These are phyloP conservation scores for Paracamarosporium sp. DNA, from an alignment of 2,329 filamentous ascomycete species.

Conservation along the genomic window DNA sequence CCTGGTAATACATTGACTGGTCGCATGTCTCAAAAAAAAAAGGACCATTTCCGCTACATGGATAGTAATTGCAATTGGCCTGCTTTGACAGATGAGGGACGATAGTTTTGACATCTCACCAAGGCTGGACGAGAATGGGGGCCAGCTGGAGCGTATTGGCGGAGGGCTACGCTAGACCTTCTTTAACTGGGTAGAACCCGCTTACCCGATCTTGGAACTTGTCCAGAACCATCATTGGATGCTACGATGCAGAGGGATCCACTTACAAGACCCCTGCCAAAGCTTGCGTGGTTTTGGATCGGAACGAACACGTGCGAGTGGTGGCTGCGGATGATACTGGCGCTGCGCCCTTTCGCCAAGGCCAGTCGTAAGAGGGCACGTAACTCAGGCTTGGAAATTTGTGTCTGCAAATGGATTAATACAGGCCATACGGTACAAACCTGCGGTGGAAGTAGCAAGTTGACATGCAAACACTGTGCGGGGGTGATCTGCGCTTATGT, in stretches of 20 bases:
- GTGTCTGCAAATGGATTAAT: too few species aligned
- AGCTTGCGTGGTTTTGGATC: neutral
- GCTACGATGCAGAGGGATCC: neutral
- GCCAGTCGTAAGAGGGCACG: neutral
- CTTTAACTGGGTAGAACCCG: neutral
- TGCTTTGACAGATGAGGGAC: too few species aligned
- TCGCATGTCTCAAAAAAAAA: too few species aligned
- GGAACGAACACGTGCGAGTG: neutral
- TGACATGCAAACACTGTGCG: too few species aligned
- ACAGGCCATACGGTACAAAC: too few species aligned
- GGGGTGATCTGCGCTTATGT: too few species aligned
- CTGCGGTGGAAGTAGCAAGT: too few species aligned
- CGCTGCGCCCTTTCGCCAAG: neutral
- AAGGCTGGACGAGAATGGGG: neutral
- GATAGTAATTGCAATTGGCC: too few species aligned
- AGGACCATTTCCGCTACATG: too few species aligned
- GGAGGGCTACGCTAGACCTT: neutral
- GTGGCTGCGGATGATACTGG: neutral
- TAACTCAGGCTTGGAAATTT: too few species aligned
- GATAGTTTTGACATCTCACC: too few species aligned
- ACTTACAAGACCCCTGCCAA: neutral
- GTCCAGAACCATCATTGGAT: neutral
- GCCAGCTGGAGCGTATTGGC: neutral
- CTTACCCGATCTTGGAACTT: neutral
- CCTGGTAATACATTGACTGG: neutral